Evolutionary conservation across 805 yeast species (phyloP).

Genomic region (Kodamaea nitidulidarum): DNA sequence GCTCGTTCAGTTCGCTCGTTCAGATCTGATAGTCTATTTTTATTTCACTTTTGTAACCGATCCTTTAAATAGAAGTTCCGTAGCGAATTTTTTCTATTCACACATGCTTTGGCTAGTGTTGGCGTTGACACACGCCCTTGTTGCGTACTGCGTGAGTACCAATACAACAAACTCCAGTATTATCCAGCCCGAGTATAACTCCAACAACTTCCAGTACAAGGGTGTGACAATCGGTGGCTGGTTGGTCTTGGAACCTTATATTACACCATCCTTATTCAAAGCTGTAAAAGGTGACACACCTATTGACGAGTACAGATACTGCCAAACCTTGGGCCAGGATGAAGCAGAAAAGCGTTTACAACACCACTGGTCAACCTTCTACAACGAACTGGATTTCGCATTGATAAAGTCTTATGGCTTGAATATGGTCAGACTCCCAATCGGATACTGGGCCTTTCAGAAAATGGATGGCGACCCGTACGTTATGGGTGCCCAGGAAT

Average conservation of each 20-base stretch:
- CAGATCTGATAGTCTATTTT: no score
- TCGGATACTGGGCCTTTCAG: slow-evolving; percentile 79
- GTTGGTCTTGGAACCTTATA: slow-evolving; percentile 68
- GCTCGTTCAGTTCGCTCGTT: no score
- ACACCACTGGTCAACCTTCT: slow-evolving; percentile 56
- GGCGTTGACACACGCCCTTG: background rate
- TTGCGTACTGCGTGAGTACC: background rate
- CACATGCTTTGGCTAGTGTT: background rate
- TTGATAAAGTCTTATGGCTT: slow-evolving; percentile 51
- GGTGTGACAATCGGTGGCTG: slow-evolving; percentile 69
- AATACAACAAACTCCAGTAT: slow-evolving; percentile 6
- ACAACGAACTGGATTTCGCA: slow-evolving; percentile 54
- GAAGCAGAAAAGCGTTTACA: slow-evolving; percentile 41
- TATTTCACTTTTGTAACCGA: no score
- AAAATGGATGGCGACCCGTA: slow-evolving; percentile 52
- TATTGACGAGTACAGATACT: slow-evolving; percentile 57
- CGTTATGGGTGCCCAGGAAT: slow-evolving; percentile 60
- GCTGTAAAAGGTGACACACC: slow-evolving; percentile 42
- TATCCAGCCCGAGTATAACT: slow-evolving; percentile 6
- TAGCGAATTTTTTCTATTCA: no score
- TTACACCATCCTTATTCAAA: slow-evolving; percentile 59
- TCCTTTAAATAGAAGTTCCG: no score
- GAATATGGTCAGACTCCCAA: slow-evolving; percentile 70
- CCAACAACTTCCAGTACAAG: slow-evolving; percentile 14
- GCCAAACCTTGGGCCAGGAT: slow-evolving; percentile 45